Evolutionary conservation across 306 rosid species (phyloP), one percentile per base, ranked within the genome.

Genomic region (Begonia peltatifolia): DNA sequence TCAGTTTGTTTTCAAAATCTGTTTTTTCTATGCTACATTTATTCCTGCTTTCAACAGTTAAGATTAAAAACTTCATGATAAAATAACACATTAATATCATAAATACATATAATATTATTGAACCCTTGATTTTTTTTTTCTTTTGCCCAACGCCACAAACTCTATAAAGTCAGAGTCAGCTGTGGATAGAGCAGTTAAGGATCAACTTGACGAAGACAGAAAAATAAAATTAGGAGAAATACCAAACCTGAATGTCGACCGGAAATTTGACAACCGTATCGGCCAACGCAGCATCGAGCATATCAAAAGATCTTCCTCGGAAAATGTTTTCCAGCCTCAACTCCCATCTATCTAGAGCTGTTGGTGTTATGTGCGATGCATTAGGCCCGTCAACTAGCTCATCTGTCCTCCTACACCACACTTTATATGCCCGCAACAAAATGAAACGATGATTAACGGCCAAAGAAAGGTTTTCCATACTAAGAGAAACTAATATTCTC

Each of bases 361-460:
- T 72, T 11, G 97, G 93, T 2, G 97, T 89, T 25, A 84, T 84
- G 76, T 84, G 85, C 20, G 95, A 74, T 57, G 97, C 93, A 38
- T 89, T 89, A 25, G 97, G 97, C 3, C 97, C 95, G 71, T 89
- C 97, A 51, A 89, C 97, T 17, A 89, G 75, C 41, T 89, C 97
- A 63, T 89, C 97, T 9, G 97, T 89, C 58, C 97, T 84, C 67
- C 97, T 80, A 62, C 97, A 89, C 97, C 97, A 89, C 52, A 89
- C 97, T 89, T 57, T 65, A 77, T 9, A 16, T 41, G 25, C 35
- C 13, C 59, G 57, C 18, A 69, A 49, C 63, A 41, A 66, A 47
- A 35, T 36, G 14, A 59, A 44, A 44, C 2, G 48, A 44, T 44
- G n/a, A 10, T 10, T 44, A 16, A 41, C 47, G 12, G 12, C 14